phyloP scores from a whole-genome alignment of 2,329 filamentous ascomycete genomes.

The Monosporascus sp. region DNA sequence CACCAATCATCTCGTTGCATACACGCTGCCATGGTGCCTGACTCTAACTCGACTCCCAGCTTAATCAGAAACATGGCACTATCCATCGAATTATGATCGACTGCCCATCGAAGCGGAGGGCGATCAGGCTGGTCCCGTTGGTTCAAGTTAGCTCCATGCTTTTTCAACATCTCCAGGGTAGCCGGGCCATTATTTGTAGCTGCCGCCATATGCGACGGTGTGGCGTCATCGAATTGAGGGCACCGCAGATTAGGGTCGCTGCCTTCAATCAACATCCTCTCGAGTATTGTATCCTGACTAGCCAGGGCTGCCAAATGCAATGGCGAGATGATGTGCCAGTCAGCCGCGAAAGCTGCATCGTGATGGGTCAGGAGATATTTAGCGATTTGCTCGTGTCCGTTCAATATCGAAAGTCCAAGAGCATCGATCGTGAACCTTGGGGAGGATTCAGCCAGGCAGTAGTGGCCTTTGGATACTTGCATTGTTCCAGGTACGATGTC shows the following conservation, averaged over 20 bases:
- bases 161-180: background rate
- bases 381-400: background rate
- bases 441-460: background rate
- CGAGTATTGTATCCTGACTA: background rate
- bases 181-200: background rate
- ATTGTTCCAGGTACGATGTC: background rate
- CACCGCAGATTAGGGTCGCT: background rate
- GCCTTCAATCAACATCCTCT: background rate
- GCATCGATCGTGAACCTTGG: background rate
- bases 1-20: background rate
- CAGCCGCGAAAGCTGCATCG: background rate
- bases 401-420: background rate
- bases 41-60: background rate
- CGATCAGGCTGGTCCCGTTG: background rate
- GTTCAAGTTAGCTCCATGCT: background rate
- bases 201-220: background rate
- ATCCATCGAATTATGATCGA: background rate
- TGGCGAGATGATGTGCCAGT: background rate
- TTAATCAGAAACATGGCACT: background rate
- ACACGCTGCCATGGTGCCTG: background rate
- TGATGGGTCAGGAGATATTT: background rate
- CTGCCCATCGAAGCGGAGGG: background rate
- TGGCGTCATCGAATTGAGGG: background rate
- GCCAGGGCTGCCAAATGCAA: background rate
- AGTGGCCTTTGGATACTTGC: rapidly evolving